Evolutionary conservation across 179 eudicot species (phyloP).

Genomic region (Beta macrorhiza): DNA sequence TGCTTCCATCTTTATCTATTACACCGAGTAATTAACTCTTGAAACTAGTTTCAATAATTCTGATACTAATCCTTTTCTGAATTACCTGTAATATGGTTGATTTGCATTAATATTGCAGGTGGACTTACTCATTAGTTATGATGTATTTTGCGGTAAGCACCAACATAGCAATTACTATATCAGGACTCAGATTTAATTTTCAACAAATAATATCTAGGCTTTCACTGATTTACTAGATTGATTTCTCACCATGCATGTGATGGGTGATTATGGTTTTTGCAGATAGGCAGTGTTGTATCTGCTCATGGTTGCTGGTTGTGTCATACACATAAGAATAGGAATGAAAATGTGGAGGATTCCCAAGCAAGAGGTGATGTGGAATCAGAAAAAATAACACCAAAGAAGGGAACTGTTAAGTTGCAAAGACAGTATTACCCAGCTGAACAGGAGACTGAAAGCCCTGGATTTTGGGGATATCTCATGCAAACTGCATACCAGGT

Average conservation of each 20-base stretch:
- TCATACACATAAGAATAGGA: conserved; percentile 23
- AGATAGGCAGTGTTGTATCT: conserved; percentile 68
- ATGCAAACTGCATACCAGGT: conserved; percentile 68
- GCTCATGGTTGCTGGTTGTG: conserved; percentile 63
- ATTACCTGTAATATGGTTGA: conserved; percentile 1
- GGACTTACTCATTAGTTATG: conserved; percentile 70
- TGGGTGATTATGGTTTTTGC: not conserved
- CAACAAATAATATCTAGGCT: too few species aligned
- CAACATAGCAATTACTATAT: not conserved
- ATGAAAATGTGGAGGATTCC: conserved; percentile 16
- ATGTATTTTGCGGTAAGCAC: conserved; percentile 75
- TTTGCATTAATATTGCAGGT: conserved; percentile 46
- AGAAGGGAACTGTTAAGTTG: conserved; percentile 11
- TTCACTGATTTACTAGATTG: not conserved
- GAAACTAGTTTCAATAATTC: too few species aligned
- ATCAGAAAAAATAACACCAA: conserved; percentile 11
- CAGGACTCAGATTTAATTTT: too few species aligned
- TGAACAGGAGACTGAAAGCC: conserved; percentile 20
- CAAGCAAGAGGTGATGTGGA: conserved; percentile 29
- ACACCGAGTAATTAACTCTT: conserved; percentile 48
- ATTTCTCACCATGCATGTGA: not conserved
- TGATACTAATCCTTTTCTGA: too few species aligned
- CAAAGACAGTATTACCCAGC: conserved; percentile 32
- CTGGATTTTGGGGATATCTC: conserved; percentile 53
- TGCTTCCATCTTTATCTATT: conserved; percentile 45